phyloP scores from a whole-genome alignment of 192 early-diverging fungal species.

The Radiomyces spectabilis region DNA sequence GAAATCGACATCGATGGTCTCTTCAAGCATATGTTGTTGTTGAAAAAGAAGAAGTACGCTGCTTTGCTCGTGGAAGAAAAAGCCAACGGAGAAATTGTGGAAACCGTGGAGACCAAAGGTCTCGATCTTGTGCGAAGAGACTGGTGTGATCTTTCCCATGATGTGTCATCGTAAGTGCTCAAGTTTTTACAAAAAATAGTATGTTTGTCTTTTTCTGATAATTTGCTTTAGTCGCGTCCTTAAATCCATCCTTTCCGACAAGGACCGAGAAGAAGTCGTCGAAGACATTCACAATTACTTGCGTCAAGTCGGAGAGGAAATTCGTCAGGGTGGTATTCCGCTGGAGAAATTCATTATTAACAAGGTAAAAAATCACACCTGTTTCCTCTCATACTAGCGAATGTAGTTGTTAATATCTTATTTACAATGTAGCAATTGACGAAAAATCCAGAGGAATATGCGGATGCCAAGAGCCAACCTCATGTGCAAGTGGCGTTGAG shows the following conservation, averaged over 20 bases:
- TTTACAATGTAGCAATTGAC: constrained; percentile 58
- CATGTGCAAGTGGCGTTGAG: constrained; percentile 90
- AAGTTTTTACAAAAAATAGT: neutral
- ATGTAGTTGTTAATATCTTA: neutral
- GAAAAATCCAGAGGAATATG: constrained; percentile 85
- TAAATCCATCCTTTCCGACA: constrained; percentile 39
- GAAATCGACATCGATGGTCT: constrained; percentile 97
- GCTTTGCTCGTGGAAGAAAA: constrained; percentile 61
- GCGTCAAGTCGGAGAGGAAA: constrained; percentile 56
- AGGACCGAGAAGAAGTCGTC: constrained; percentile 58
- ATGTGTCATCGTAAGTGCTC: constrained; percentile 63
- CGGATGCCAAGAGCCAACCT: constrained; percentile 77
- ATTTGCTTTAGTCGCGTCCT: constrained; percentile 48
- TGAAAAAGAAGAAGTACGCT: constrained; percentile 99
- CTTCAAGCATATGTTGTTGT: constrained; percentile 78
- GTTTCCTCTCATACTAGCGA: neutral
- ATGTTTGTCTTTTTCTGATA: neutral
- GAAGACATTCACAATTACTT: constrained; percentile 76
- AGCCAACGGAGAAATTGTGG: constrained; percentile 30
- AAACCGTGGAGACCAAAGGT: constrained; percentile 78
- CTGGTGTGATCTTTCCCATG: constrained; percentile 92
- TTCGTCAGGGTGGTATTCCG: constrained; percentile 54
- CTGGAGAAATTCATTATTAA: constrained; percentile 89
- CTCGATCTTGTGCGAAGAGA: constrained; percentile 93
- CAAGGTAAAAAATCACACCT: constrained; percentile 49